Conservation (phyloP, 176 grass and related monocot genomes). For the Canna indica region DNA sequence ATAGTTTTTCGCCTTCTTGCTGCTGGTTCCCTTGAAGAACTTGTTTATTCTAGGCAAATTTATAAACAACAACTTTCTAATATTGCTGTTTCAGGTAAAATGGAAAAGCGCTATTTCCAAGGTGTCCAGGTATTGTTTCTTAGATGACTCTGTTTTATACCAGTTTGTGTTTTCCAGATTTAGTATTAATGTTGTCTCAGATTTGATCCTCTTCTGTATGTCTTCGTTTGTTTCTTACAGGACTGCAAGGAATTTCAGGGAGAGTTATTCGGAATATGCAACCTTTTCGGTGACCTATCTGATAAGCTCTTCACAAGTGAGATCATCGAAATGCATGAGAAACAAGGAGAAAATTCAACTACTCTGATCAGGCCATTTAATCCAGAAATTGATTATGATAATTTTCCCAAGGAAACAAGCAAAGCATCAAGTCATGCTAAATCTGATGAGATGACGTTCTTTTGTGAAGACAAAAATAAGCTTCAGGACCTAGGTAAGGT, state of each 20-base stretch:
- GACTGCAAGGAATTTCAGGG: constrained; percentile 96
- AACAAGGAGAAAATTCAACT: constrained; percentile 39
- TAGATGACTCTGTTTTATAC: not conserved
- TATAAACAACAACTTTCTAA: constrained; percentile 97
- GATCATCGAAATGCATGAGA: constrained; percentile 94
- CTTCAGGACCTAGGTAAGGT: constrained; percentile 46
- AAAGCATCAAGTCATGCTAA: constrained; percentile 5
- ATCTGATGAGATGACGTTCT: constrained; percentile 8
- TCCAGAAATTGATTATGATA: constrained; percentile 40
- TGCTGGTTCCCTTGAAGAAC: constrained; percentile 93
- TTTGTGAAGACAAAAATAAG: constrained; percentile 23
- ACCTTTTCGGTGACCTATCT: constrained; percentile 82
- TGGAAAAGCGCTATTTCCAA: constrained; percentile 89
- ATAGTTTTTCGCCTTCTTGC: constrained; percentile 87
- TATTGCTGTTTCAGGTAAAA: constrained; percentile 93
- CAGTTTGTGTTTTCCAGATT: constrained; percentile 13
- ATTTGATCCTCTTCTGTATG: not conserved
- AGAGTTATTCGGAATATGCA: constrained; percentile 95
- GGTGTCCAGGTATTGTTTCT: constrained; percentile 77
- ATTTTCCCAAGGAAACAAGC: constrained; percentile 22
- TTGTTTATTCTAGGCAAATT: constrained; percentile 85
- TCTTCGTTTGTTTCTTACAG: constrained; percentile 24
- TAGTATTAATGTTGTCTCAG: not conserved
- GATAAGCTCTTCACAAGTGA: constrained; percentile 97
- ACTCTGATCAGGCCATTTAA: constrained; percentile 31